phyloP scores from a whole-genome alignment of 352 stramenopile genomes.

The Phytophthora foliorum region DNA sequence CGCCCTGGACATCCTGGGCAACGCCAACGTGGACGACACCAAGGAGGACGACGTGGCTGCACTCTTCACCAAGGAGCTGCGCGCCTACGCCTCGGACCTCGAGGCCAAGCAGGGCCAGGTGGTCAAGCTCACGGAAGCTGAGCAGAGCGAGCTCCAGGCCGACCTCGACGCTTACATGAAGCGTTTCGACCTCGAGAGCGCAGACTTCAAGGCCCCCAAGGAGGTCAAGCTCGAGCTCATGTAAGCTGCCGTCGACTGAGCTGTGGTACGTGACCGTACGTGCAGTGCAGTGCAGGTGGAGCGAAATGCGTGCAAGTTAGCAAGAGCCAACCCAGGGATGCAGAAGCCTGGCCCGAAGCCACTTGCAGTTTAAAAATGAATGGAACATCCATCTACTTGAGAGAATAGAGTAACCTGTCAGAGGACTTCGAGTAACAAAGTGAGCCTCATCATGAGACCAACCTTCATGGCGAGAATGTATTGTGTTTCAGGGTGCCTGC shows the following conservation, averaged over 20 bases:
- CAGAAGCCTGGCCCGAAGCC: slow-evolving; percentile 23
- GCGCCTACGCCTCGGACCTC: slow-evolving; percentile 74
- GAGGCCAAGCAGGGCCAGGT: slow-evolving; percentile 86
- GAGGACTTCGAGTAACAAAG: background rate
- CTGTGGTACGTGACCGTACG: slow-evolving; percentile 17
- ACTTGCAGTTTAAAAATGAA: slow-evolving; percentile 48
- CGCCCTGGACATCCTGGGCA: slow-evolving; percentile 83
- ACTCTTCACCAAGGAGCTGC: slow-evolving; percentile 88
- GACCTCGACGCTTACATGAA: slow-evolving; percentile 91
- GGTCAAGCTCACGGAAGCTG: slow-evolving; percentile 74
- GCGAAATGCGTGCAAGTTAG: slow-evolving; percentile 32
- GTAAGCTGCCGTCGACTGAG: slow-evolving; percentile 53
- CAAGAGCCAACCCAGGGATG: slow-evolving; percentile 11
- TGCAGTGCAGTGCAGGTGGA: slow-evolving; percentile 23
- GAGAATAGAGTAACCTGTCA: slow-evolving; percentile 28
- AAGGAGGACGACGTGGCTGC: slow-evolving; percentile 89
- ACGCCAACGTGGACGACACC: slow-evolving; percentile 70
- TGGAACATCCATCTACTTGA: slow-evolving; percentile 46
- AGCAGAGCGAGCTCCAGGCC: slow-evolving; percentile 87
- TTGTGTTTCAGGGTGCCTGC: slow-evolving; percentile 9
- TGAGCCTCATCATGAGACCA: too few species aligned
- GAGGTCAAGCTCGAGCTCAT: slow-evolving; percentile 90
- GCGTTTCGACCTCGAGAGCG: slow-evolving; percentile 82
- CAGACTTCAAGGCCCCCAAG: slow-evolving; percentile 83
- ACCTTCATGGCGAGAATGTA: background rate